These are phyloP conservation scores for Beauveria varroae DNA, from an alignment of 2,329 filamentous ascomycete species.

Conservation along the genomic window DNA sequence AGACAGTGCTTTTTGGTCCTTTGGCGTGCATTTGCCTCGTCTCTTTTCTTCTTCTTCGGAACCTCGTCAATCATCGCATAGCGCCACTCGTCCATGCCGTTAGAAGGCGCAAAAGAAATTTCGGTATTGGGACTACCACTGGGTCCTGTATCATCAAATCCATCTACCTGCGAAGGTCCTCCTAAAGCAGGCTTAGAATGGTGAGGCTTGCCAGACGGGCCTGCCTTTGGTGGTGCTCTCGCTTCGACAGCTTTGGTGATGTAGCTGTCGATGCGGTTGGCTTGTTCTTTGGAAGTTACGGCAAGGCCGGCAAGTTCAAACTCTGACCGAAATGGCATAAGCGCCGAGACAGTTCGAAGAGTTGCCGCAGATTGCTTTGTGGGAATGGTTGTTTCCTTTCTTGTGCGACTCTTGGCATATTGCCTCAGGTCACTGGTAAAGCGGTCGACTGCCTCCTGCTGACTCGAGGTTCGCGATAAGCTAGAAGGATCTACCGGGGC, in stretches of 20 bases:
- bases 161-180: constrained; percentile 23
- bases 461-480: constrained; percentile 36
- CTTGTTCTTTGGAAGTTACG: constrained; percentile 43
- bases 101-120: constrained; percentile 23
- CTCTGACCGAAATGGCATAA: constrained; percentile 46
- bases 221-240: constrained; percentile 8
- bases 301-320: constrained; percentile 48
- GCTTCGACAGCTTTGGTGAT: constrained; percentile 13
- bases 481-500: neutral
- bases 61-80: constrained; percentile 26
- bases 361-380: constrained; percentile 32
- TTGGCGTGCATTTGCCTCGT: constrained; percentile 1
- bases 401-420: constrained; percentile 19
- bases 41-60: constrained; percentile 14
- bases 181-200: neutral
- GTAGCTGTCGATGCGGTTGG: constrained; percentile 23
- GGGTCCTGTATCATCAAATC: constrained; percentile 16
- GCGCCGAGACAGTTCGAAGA: constrained; percentile 42
- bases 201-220: neutral
- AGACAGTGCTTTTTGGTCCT: constrained; percentile 18
- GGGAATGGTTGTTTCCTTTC: neutral
- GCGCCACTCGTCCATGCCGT: constrained; percentile 26
- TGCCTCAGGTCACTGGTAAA: constrained; percentile 24
- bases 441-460: constrained; percentile 32
- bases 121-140: constrained; percentile 22